phyloP scores from a whole-genome alignment of 2,329 filamentous ascomycete species.

The Fusarium sp. region DNA sequence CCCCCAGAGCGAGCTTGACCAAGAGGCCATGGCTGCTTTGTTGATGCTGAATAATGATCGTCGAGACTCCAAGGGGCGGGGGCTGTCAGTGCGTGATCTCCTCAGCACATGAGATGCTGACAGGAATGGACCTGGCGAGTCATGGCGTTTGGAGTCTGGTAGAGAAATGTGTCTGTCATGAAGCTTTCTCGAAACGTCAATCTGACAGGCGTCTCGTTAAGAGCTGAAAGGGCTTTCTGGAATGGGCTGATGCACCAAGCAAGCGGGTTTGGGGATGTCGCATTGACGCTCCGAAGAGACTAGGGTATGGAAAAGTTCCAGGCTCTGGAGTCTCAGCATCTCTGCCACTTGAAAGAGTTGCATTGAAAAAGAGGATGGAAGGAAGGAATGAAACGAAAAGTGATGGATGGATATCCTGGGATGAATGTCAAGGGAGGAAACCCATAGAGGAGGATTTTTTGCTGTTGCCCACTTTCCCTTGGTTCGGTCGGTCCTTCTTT shows the following conservation, averaged over 20 bases:
- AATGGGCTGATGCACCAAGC: slow-evolving; percentile 11
- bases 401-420: not conserved
- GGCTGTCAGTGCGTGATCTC: slow-evolving; percentile 67
- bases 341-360: not conserved
- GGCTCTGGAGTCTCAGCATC: not conserved
- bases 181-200: slow-evolving; percentile 12
- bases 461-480: slow-evolving; percentile 3
- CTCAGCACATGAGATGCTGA: slow-evolving; percentile 59
- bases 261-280: slow-evolving; percentile 20
- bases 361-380: not conserved
- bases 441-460: slow-evolving; percentile 13
- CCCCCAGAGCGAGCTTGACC: slow-evolving; percentile 70
- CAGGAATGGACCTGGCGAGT: not conserved
- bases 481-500: slow-evolving; percentile 7
- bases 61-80: slow-evolving; percentile 62
- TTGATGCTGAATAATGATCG: slow-evolving; percentile 89
- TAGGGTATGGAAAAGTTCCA: not conserved
- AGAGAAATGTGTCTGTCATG: not conserved
- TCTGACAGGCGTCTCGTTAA: not conserved
- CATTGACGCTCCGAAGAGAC: slow-evolving; percentile 5
- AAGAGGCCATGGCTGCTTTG: slow-evolving; percentile 86
- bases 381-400: not conserved
- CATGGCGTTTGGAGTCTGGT: slow-evolving; percentile 15
- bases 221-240: not conserved
- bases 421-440: not conserved